Conservation (phyloP, 2,329 filamentous ascomycete species). For the Penicillium sp. region DNA sequence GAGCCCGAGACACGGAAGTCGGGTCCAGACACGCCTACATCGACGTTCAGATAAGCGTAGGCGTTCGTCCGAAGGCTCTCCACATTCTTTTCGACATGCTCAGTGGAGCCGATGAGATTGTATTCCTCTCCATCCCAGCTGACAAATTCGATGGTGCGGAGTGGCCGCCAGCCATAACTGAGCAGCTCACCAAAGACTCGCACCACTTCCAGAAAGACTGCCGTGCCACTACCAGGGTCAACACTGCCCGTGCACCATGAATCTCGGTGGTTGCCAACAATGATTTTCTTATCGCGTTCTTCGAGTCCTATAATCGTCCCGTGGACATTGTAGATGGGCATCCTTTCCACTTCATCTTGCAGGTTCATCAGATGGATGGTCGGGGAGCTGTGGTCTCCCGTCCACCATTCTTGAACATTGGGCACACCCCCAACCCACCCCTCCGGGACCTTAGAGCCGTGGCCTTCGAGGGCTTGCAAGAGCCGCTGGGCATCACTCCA, state of each 20-base stretch:
- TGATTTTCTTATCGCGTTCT: conserved; percentile 75
- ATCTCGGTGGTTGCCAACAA: conserved; percentile 91
- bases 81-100: conserved; percentile 84
- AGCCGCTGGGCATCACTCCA: conserved; percentile 85
- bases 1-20: conserved; percentile 76
- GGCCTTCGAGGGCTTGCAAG: conserved; percentile 70
- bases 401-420: conserved; percentile 76
- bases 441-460: conserved; percentile 65
- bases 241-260: conserved; percentile 85
- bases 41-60: conserved; percentile 88
- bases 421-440: conserved; percentile 77
- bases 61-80: conserved; percentile 69
- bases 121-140: conserved; percentile 96
- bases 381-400: conserved; percentile 71
- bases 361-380: conserved; percentile 78
- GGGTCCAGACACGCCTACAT: conserved; percentile 71
- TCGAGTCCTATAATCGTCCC: conserved; percentile 82
- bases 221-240: conserved; percentile 83
- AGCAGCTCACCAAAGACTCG: conserved; percentile 78
- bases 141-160: conserved; percentile 94
- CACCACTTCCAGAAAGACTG: conserved; percentile 84
- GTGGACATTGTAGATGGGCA: conserved; percentile 89
- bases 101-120: conserved; percentile 89
- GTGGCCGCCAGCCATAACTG: conserved; percentile 76
- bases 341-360: conserved; percentile 77